A percentile compares a stretch with the other conserved stretches of the same genome.
Conservation (phyloP, 257 asterid species). For the Solanum stenotomum region DNA sequence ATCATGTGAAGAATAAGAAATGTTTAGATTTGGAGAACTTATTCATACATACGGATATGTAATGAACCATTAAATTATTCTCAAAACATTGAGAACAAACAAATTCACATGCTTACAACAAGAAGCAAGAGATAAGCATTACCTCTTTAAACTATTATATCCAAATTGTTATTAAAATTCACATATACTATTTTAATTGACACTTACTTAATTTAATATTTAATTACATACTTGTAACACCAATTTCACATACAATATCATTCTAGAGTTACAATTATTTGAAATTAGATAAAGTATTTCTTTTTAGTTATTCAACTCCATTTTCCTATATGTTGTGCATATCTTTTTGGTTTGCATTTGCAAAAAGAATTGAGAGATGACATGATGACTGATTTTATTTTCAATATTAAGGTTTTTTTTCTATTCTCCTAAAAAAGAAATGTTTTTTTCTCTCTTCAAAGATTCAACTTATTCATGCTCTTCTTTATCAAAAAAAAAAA, state of each 20-base stretch:
- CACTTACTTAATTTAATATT: not conserved
- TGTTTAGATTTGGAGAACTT: not conserved
- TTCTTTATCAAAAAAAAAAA: not conserved
- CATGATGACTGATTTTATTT: not conserved
- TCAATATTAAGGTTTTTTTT: too few species aligned
- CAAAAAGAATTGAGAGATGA: not conserved
- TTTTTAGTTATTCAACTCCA: not conserved
- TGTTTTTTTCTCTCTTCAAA: too few species aligned
- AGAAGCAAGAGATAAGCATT: not conserved
- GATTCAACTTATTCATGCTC: too few species aligned
- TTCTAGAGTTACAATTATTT: too few species aligned
- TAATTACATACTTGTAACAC: not conserved
- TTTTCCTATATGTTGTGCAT: not conserved
- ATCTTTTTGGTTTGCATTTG: not conserved
- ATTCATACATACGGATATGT: not conserved
- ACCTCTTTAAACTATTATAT: not conserved
- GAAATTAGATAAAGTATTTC: too few species aligned
- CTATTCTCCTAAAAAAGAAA: too few species aligned
- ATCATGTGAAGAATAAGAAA: not conserved
- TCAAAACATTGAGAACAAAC: not conserved
- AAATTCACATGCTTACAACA: not conserved
- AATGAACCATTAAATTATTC: not conserved
- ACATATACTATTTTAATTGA: not conserved
- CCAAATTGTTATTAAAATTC: not conserved
- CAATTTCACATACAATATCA: too few species aligned